A percentile compares a stretch with the other conserved stretches of the same genome.
These are phyloP conservation scores for Linnemannia zychae DNA, from an alignment of 192 early-diverging fungal species.

Conservation along the genomic window DNA sequence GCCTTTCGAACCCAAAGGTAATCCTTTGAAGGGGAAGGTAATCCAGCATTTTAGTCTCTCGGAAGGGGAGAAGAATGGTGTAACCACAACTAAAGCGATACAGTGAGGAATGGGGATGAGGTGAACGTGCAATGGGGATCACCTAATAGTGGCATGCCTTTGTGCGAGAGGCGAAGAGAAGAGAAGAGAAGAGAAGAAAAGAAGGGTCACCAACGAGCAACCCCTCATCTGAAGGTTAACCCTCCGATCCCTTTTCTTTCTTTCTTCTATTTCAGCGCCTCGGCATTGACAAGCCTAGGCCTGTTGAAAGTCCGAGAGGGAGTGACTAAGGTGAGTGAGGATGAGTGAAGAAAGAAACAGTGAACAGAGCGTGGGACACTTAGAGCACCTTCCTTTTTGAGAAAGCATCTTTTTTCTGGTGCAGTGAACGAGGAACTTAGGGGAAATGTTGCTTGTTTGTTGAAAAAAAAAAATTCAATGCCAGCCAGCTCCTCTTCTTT, in stretches of 20 bases:
- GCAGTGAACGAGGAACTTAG: slow-evolving; percentile 34
- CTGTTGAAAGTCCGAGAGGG: not conserved
- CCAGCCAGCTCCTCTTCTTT: not conserved
- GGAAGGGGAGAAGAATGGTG: not conserved
- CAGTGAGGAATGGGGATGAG: not conserved
- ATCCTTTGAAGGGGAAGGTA: not conserved
- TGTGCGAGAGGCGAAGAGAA: too few species aligned
- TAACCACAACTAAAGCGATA: not conserved
- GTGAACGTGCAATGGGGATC: not conserved
- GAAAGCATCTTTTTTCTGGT: slow-evolving; percentile 18
- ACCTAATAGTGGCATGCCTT: not conserved
- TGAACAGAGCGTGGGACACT: slow-evolving; percentile 46
- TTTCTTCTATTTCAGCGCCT: not conserved
- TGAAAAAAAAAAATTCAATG: slow-evolving; percentile 1
- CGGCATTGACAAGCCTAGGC: not conserved
- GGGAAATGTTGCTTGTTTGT: slow-evolving; percentile 23
- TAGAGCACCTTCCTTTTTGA: slow-evolving; percentile 38
- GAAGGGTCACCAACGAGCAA: not conserved
- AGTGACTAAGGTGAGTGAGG: not conserved
- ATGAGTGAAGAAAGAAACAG: too few species aligned
- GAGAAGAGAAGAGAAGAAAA: not conserved
- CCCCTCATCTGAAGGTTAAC: not conserved
- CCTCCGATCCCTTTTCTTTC: not conserved
- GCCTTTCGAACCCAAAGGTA: not conserved
- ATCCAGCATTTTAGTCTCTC: not conserved